These are phyloP conservation scores for Calocybe indica DNA, from an alignment of 768 basidiomycete genomes.

Conservation along the genomic window DNA sequence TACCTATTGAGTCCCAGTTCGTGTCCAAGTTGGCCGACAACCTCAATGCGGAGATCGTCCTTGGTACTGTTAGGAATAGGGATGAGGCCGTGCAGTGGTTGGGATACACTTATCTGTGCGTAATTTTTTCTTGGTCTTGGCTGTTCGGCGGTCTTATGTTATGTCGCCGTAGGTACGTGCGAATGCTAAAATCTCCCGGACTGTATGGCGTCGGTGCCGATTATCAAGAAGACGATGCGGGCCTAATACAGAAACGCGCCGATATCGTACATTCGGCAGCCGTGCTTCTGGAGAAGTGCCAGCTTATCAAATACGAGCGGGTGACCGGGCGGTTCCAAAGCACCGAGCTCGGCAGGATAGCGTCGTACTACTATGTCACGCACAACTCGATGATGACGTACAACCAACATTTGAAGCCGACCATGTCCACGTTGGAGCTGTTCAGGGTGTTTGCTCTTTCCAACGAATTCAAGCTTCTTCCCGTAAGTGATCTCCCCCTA, in stretches of 20 bases:
- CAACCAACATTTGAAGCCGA: constrained; percentile 86
- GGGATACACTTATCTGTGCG: constrained; percentile 89
- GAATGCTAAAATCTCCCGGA: constrained; percentile 86
- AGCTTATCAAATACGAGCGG: constrained; percentile 91
- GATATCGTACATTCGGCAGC: constrained; percentile 95
- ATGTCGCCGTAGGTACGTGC: constrained; percentile 64
- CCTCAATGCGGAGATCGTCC: constrained; percentile 93
- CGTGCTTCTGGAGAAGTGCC: constrained; percentile 88
- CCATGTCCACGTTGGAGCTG: constrained; percentile 84
- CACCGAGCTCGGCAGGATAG: constrained; percentile 91
- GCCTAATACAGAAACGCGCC: constrained; percentile 86
- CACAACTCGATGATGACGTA: constrained; percentile 96
- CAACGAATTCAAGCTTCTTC: constrained; percentile 92
- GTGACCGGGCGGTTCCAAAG: constrained; percentile 83
- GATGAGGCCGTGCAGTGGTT: constrained; percentile 98
- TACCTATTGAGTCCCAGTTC: constrained; percentile 96
- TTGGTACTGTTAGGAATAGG: constrained; percentile 90
- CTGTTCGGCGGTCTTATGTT: constrained; percentile 6
- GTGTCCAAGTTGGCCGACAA: constrained; percentile 91
- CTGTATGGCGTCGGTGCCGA: constrained; percentile 87
- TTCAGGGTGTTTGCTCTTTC: constrained; percentile 95
- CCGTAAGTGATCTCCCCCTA: constrained; percentile 35
- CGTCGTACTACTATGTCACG: constrained; percentile 93
- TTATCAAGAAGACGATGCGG: constrained; percentile 81
- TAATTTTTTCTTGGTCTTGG: constrained; percentile 11